Base-by-base conservation (phyloP, 2,329 filamentous ascomycete genomes). In the Aspergillus spinulosporus region DNA sequence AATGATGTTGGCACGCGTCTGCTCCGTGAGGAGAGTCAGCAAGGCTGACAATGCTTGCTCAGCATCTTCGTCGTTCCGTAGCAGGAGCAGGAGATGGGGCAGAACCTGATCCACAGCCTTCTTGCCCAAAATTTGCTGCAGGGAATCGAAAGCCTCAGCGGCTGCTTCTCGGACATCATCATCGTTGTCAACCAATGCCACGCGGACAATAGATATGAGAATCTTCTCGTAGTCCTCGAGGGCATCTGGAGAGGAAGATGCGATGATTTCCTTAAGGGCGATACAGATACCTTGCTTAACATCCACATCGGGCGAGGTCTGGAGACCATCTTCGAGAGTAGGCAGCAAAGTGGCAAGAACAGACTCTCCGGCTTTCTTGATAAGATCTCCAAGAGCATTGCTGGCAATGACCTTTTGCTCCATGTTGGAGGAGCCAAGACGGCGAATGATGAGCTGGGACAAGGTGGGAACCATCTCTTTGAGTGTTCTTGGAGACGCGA, bases 321-420 rank as follows among this genome's bases (percentile, higher is more conserved):
- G 87, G 53, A 99, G 81, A 37, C 93, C 92, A 72, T 96, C 91
- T 71, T 97, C 92, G 49, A 99, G 84, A 34, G 92, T 96, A 31
- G 94, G 94, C 59, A 99, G 78, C 58, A 99, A 78, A 43, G 86
- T 95, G 26, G 92, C 85, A 61, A 99, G 81, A 56, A 99, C 92
- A 54, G 91, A 89, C 72, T 99, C 94, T 59, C 95, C 94, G 68
- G 94, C 93, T 76, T 96, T 97, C 68, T 94, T 88, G 68, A 99
- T 97, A 63, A 99, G 85, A 72, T 99, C 94, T 69, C 94, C 94
- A 54, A 99, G 82, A 48, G 94, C 92, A 73, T 97, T 97, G 72
- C 93, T 93, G 64, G 95, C 94, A 80, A 99, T 99, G 65, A 96
- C 89, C 80, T 97, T 97, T 75, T 99, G 94, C 74, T 99, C 94